These are phyloP conservation scores for Vitis hybrid DNA, from an alignment of 177 flowering plant species.

Conservation along the genomic window DNA sequence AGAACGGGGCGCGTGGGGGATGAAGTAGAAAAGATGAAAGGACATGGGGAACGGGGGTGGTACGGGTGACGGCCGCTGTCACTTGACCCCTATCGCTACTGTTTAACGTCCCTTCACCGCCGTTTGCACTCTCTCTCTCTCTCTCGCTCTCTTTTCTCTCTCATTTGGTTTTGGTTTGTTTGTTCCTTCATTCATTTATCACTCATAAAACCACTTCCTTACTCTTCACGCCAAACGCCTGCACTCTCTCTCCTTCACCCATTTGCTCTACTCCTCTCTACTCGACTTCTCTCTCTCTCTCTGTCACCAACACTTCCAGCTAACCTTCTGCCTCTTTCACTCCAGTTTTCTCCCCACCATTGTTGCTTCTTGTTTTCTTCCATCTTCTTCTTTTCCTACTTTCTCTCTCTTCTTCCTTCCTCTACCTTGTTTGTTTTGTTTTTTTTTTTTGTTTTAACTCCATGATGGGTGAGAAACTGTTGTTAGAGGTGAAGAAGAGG, in stretches of 20 bases:
- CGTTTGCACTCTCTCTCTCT: slow-evolving; percentile 25
- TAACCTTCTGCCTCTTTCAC: background rate
- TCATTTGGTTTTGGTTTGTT: background rate
- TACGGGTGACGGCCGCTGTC: slow-evolving; percentile 38
- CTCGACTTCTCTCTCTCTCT: background rate
- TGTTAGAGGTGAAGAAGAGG: slow-evolving; percentile 10
- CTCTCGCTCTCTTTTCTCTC: slow-evolving; percentile 13
- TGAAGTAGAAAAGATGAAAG: slow-evolving; percentile 2
- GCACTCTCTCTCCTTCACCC: slow-evolving; percentile 5
- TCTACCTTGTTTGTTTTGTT: background rate
- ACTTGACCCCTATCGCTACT: background rate
- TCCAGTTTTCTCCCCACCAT: background rate
- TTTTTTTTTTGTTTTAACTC: background rate
- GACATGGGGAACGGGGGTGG: slow-evolving; percentile 21
- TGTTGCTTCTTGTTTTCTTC: background rate
- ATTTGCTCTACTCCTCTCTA: too few relatives aligned
- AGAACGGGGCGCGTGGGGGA: background rate
- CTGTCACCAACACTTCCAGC: background rate
- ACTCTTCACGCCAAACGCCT: slow-evolving; percentile 74
- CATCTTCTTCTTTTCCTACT: background rate
- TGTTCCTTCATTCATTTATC: background rate
- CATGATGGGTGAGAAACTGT: slow-evolving; percentile 3
- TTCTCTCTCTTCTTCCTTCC: background rate
- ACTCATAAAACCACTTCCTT: slow-evolving; percentile 34
- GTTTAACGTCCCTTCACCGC: slow-evolving; percentile 51